Base-by-base conservation (phyloP, 2,329 filamentous ascomycete species). In the Botryotinia calthae region DNA sequence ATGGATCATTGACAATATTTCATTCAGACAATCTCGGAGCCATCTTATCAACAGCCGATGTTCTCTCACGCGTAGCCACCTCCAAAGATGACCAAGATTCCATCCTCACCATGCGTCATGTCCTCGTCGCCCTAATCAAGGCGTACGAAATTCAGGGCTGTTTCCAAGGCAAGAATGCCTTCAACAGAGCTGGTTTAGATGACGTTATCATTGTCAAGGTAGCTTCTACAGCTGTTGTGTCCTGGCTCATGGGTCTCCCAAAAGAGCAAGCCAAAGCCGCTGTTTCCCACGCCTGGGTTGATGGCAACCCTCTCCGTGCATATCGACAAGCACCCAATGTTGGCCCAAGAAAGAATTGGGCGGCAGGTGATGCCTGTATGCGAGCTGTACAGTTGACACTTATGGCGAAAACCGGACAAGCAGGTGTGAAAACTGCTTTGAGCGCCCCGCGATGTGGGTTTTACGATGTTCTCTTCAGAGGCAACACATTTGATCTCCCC, bases 61-160 rank as follows among this genome's bases (percentile, higher is more conserved):
- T 72, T 22, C 62, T 72, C 28, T 59, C 51, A 3, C 70, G 70
- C 16, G 70, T 72, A 59, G 70, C 70, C 22, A 46, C 28, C 1
- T 66, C 62, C 18, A 72, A 67, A 40, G n/a, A n/a, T 10, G 71
- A 68, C 20, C n/a, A 20, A 31, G 67, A 71, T 14, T 62, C 70
- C 18, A 75, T 78, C 2, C 63, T 82, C 51, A 84, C 80, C 2
- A 79, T 83, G 65, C 72, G 76, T 6, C 79, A 77, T 2, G 65
- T 84, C 2, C 76, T 83, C 12, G 73, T 71, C 6, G 81, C 80
- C 4, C 48, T 82, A 56, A 82, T 83, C 73, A 84, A 84, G 73
- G 80, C 82, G 2, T 84, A 84, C 70, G 83, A 84, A 74, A 82
- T 84, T 71, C 83, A 84, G 71, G 83, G 83, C 28, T 77, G 75